phyloP scores from a whole-genome alignment of 805 yeast genomes.

The Sungouiella blattae region DNA sequence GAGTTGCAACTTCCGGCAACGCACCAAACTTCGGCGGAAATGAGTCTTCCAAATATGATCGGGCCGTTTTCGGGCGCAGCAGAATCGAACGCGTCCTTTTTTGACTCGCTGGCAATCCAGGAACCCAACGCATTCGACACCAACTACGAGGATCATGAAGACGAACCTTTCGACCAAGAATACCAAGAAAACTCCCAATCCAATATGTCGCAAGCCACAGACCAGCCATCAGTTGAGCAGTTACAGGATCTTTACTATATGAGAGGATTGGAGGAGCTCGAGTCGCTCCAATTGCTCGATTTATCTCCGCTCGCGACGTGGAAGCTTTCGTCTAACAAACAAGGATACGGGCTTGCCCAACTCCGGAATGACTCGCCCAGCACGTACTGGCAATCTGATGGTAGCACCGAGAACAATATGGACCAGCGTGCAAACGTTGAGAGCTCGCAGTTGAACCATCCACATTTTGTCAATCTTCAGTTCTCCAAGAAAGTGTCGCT shows the following conservation, averaged over 20 bases:
- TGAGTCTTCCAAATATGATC: too few relatives aligned
- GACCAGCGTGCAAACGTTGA: constrained; percentile 20
- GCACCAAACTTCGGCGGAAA: too few relatives aligned
- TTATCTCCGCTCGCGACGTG: constrained; percentile 80
- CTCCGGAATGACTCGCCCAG: constrained; percentile 70
- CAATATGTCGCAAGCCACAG: constrained; percentile 4
- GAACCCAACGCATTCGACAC: constrained; percentile 24
- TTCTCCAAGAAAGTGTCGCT: constrained; percentile 75
- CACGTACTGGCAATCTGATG: constrained; percentile 94
- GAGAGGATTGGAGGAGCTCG: constrained; percentile 53
- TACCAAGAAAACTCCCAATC: constrained; percentile 7
- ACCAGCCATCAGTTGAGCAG: constrained; percentile 39
- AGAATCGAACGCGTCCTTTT: constrained; percentile 1
- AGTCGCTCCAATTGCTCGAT: constrained; percentile 60
- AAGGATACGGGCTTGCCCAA: constrained; percentile 67
- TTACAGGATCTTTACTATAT: constrained; percentile 37
- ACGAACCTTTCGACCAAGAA: constrained; percentile 8
- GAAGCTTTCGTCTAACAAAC: constrained; percentile 74
- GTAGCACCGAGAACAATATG: constrained; percentile 39
- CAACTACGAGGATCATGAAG: too few relatives aligned
- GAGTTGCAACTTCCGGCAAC: too few relatives aligned
- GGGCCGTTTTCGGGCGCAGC: too few relatives aligned
- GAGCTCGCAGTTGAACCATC: constrained; percentile 50
- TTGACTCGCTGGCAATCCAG: constrained; percentile 5
- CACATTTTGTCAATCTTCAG: constrained; percentile 76